phyloP scores from a whole-genome alignment of 1,284 basidiomycete genomes.

The Rhodotorula sp. region DNA sequence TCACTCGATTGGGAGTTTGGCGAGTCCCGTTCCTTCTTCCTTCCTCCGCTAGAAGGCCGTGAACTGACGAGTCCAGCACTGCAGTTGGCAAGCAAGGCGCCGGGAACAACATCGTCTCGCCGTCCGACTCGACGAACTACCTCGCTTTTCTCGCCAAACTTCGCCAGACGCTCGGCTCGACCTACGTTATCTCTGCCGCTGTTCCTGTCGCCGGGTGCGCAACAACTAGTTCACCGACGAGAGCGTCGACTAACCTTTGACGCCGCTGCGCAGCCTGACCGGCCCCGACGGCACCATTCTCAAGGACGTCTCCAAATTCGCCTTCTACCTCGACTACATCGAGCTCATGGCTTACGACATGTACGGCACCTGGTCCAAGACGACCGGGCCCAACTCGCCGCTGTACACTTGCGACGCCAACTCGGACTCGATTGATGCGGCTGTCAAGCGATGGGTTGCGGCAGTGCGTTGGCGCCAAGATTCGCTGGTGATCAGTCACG shows the following conservation, averaged over 20 bases:
- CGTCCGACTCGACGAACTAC: conserved; percentile 17
- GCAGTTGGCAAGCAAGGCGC: conserved; percentile 9
- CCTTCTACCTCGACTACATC: conserved; percentile 12
- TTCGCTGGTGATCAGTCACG: too few species aligned
- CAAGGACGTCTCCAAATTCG: conserved; percentile 7
- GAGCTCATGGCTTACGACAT: conserved; percentile 23
- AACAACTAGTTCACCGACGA: too few species aligned
- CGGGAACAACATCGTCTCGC: conserved; percentile 20
- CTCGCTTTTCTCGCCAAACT: conserved; percentile 20
- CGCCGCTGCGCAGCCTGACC: neutral
- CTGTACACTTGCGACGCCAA: conserved; percentile 19
- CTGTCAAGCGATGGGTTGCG: conserved; percentile 8
- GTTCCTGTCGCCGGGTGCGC: conserved; percentile 23
- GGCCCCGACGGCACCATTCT: conserved; percentile 14
- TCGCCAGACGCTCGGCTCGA: conserved; percentile 12
- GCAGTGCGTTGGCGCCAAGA: neutral
- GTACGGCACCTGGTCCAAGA: conserved; percentile 15
- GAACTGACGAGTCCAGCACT: neutral
- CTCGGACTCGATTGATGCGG: neutral
- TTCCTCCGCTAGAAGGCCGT: neutral
- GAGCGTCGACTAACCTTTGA: neutral
- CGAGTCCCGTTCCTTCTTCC: neutral
- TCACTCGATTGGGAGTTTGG: conserved; percentile 30
- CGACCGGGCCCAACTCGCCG: conserved; percentile 20
- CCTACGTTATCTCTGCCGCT: neutral